Percentiles rank a stretch among this genome's conserved stretches.
Evolutionary conservation across 2,329 filamentous ascomycete species (phyloP).

Genomic region (Zasmidium cellare): DNA sequence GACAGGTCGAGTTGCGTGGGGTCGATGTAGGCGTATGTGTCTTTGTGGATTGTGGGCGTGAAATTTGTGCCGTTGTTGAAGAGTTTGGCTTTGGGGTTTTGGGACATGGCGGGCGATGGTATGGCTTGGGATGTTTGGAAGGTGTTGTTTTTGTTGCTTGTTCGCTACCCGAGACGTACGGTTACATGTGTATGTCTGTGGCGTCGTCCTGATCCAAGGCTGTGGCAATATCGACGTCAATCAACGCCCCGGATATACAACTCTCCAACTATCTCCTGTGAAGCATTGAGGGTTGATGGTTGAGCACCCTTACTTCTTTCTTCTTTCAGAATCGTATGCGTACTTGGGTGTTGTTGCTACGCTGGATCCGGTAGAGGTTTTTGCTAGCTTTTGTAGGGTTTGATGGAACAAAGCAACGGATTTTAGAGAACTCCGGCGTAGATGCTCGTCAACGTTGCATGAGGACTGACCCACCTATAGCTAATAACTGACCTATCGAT

Average conservation of each 20-base stretch:
- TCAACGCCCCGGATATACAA: neutral
- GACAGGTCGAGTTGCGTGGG: slow-evolving; percentile 31
- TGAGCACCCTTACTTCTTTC: no score
- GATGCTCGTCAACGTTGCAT: neutral
- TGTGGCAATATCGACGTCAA: neutral
- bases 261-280: neutral
- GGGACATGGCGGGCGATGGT: slow-evolving; percentile 1
- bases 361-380: neutral
- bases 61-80: slow-evolving; percentile 19
- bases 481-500: neutral
- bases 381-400: neutral
- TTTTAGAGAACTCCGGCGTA: neutral
- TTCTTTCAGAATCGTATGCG: no score
- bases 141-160: no score
- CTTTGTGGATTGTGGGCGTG: slow-evolving; percentile 30
- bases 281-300: neutral
- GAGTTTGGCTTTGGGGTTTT: slow-evolving; percentile 4
- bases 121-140: no score
- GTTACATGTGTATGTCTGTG: neutral
- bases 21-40: slow-evolving; percentile 55
- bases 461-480: no score
- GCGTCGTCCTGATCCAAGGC: neutral
- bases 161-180: no score
- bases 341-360: no score
- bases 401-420: neutral